These are phyloP conservation scores for Calonectria honghensis DNA, from an alignment of 2,329 filamentous ascomycete species.

Conservation along the genomic window DNA sequence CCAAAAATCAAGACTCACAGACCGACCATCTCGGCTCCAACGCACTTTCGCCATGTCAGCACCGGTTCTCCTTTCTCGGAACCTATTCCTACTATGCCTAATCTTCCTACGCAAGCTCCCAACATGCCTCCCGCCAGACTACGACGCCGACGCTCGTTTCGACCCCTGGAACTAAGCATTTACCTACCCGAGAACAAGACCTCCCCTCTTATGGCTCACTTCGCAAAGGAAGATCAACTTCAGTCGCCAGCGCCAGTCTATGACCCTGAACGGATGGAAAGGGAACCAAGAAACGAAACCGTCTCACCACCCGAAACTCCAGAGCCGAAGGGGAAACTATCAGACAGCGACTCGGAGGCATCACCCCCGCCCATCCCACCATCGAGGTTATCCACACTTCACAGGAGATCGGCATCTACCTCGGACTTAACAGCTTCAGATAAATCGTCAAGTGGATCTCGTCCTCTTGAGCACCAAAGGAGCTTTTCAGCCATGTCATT, in stretches of 20 bases:
- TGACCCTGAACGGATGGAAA: conserved; percentile 54
- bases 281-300: conserved; percentile 46
- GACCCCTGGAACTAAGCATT: conserved; percentile 75
- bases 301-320: conserved; percentile 24
- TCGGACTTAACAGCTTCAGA: conserved; percentile 26
- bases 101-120: conserved; percentile 43
- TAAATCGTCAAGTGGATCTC: conserved; percentile 51
- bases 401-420: conserved; percentile 14
- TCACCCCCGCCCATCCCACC: conserved; percentile 28
- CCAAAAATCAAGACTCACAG: conserved; percentile 57
- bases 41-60: conserved; percentile 76
- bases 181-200: conserved; percentile 64
- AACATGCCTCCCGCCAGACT: conserved; percentile 52
- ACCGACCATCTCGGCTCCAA: conserved; percentile 75
- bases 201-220: conserved; percentile 74
- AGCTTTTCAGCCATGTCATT: conserved; percentile 74
- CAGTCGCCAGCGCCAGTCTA: conserved; percentile 63
- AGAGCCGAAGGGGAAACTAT: conserved; percentile 19
- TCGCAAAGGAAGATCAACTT: conserved; percentile 61
- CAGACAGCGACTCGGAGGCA: conserved; percentile 22
- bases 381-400: background rate
- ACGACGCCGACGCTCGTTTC: conserved; percentile 63
- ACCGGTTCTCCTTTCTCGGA: conserved; percentile 62
- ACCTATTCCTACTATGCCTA: conserved; percentile 22
- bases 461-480: conserved; percentile 60